Conservation (phyloP, 208 protist genomes). For the Trypanosoma vivax region DNA sequence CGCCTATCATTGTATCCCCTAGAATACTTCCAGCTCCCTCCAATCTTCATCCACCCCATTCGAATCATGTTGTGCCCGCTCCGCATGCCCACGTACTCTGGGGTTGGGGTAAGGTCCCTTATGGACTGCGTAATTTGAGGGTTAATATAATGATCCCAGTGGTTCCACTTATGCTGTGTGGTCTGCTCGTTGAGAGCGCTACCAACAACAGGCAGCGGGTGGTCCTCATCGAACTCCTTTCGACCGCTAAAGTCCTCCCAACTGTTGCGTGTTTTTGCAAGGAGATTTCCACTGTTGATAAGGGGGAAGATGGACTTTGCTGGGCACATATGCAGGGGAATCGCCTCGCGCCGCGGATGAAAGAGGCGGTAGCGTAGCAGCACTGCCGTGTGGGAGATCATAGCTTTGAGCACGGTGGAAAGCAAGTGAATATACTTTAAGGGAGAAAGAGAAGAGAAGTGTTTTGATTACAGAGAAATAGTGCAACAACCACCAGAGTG, state of each 20-base stretch:
- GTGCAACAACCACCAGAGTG: too few species aligned
- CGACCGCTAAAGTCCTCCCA: constrained; percentile 78
- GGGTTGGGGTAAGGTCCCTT: constrained; percentile 60
- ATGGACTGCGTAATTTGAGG: constrained; percentile 69
- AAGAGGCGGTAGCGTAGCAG: constrained; percentile 63
- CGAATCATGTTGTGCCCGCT: constrained; percentile 82
- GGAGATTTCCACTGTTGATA: constrained; percentile 81
- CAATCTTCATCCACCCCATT: constrained; percentile 91
- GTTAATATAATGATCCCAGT: constrained; percentile 87
- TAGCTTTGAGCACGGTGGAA: too few species aligned
- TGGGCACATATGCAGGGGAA: constrained; percentile 73
- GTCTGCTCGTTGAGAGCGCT: constrained; percentile 70
- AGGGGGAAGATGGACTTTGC: constrained; percentile 84
- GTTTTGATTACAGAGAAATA: too few species aligned
- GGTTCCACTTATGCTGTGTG: constrained; percentile 72
- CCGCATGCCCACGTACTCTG: constrained; percentile 81
- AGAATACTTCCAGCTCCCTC: constrained; percentile 83
- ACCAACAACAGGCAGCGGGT: constrained; percentile 72
- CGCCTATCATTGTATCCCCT: constrained; percentile 80
- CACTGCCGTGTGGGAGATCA: constrained; percentile 23
- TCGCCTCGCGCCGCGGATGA: constrained; percentile 46
- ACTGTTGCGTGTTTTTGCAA: constrained; percentile 73
- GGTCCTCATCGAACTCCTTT: constrained; percentile 78
- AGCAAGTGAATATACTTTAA: too few species aligned
- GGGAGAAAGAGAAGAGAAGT: too few species aligned